Evolutionary conservation across 176 grass and related monocot genomes (phyloP).

Genomic region (Oryza brachyantha): DNA sequence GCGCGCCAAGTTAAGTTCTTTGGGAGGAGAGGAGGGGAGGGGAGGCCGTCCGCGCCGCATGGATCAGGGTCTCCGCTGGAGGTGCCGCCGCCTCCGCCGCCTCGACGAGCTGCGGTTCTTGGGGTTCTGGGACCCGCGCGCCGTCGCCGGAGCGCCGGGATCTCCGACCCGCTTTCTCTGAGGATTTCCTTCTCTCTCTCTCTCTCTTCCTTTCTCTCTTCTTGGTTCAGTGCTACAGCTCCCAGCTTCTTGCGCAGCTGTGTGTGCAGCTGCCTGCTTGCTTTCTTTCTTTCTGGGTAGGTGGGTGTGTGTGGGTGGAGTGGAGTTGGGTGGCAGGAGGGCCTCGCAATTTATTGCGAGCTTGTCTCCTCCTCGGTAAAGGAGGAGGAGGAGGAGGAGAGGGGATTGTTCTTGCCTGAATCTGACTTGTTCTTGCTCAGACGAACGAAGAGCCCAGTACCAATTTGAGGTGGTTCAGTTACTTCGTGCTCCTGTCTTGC

Average conservation of each 20-base stretch:
- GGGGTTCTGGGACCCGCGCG: not conserved
- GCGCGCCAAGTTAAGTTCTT: not conserved
- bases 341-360: constrained; percentile 28
- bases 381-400: not conserved
- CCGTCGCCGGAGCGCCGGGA: constrained; percentile 13
- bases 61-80: constrained; percentile 31
- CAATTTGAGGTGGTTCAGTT: not conserved
- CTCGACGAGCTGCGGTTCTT: constrained; percentile 27
- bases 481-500: not conserved
- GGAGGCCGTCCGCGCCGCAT: constrained; percentile 8
- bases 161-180: constrained; percentile 16
- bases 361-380: constrained; percentile 9
- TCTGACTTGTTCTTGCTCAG: constrained; percentile 16
- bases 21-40: not conserved
- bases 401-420: not conserved
- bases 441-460: not conserved
- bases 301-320: constrained; percentile 28
- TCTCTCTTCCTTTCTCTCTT: not conserved
- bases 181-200: not conserved
- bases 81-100: not conserved
- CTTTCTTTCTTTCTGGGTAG: constrained; percentile 15
- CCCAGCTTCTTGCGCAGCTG: constrained; percentile 8
- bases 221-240: constrained; percentile 3
- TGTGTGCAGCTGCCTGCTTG: not conserved
- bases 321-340: constrained; percentile 34